These are phyloP conservation scores for Candida oleophila DNA, from an alignment of 805 yeast genomes.

Conservation along the genomic window DNA sequence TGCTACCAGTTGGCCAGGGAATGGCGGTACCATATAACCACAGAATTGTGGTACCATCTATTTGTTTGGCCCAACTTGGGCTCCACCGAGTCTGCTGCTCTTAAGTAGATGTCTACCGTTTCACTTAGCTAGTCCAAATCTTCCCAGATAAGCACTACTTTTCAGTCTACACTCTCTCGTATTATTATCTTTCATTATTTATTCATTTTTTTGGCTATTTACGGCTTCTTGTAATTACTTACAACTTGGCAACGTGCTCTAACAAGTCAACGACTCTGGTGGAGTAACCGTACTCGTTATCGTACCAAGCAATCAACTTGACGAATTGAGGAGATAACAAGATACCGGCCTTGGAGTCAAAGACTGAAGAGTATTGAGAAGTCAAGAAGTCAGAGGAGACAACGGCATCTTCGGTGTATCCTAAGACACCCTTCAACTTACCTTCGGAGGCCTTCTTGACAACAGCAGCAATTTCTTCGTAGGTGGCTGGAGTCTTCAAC, in stretches of 20 bases:
- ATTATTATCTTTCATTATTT: neutral
- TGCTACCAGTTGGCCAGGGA: too few relatives aligned
- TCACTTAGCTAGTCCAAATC: too few relatives aligned
- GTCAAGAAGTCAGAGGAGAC: constrained; percentile 34
- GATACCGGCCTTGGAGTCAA: constrained; percentile 36
- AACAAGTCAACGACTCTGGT: constrained; percentile 37
- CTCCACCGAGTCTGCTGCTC: too few relatives aligned
- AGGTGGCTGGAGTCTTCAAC: constrained; percentile 29
- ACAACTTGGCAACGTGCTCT: constrained; percentile 26
- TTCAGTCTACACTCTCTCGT: neutral
- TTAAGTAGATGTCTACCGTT: too few relatives aligned
- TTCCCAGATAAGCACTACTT: neutral
- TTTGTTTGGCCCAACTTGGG: too few relatives aligned
- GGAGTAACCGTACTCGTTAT: constrained; percentile 37
- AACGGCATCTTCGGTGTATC: constrained; percentile 35
- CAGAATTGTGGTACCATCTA: too few relatives aligned
- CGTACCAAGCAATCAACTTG: constrained; percentile 37
- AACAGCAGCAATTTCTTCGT: constrained; percentile 32
- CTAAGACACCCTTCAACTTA: constrained; percentile 33
- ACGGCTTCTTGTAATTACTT: neutral
- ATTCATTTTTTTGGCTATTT: neutral
- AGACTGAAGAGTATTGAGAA: constrained; percentile 29
- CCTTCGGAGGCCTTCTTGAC: constrained; percentile 32
- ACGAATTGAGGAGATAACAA: constrained; percentile 35
- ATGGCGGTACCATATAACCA: too few relatives aligned